Evolutionary conservation across 73 alveolate species (phyloP).

Genomic region (Paraurostyla sp.): DNA sequence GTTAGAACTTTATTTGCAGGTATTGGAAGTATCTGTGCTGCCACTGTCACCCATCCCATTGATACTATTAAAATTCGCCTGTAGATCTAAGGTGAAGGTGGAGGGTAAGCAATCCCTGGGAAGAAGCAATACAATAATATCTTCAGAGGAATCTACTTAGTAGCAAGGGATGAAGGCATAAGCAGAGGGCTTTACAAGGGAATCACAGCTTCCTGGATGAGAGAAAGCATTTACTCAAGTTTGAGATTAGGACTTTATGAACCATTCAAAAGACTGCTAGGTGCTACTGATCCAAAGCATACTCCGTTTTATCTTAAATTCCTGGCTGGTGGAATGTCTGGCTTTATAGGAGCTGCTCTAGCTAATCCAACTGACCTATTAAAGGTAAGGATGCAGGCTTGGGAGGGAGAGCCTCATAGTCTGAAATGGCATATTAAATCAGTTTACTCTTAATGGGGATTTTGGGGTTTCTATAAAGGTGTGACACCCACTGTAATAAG

Average conservation of each 20-base stretch:
- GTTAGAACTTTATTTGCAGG: constrained; percentile 82
- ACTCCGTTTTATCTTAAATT: constrained; percentile 80
- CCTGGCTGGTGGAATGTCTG: constrained; percentile 86
- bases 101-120: neutral
- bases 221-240: constrained; percentile 80
- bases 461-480: constrained; percentile 84
- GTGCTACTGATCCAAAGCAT: constrained; percentile 78
- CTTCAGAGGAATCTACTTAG: constrained; percentile 58
- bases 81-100: constrained; percentile 77
- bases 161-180: constrained; percentile 69
- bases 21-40: constrained; percentile 78
- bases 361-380: constrained; percentile 90
- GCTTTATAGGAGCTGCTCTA: constrained; percentile 83
- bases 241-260: constrained; percentile 85
- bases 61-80: constrained; percentile 85
- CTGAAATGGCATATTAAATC: constrained; percentile 68
- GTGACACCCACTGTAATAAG: constrained; percentile 79
- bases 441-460: constrained; percentile 71
- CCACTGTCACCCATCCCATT: constrained; percentile 82
- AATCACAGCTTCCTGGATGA: constrained; percentile 70
- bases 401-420: constrained; percentile 75
- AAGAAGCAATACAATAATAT: constrained; percentile 56
- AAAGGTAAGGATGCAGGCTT: constrained; percentile 84
- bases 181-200: constrained; percentile 81
- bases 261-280: constrained; percentile 78